Evolutionary conservation across 192 early-diverging fungal species (phyloP).

Genomic region (Umbelopsis ramanniana): DNA sequence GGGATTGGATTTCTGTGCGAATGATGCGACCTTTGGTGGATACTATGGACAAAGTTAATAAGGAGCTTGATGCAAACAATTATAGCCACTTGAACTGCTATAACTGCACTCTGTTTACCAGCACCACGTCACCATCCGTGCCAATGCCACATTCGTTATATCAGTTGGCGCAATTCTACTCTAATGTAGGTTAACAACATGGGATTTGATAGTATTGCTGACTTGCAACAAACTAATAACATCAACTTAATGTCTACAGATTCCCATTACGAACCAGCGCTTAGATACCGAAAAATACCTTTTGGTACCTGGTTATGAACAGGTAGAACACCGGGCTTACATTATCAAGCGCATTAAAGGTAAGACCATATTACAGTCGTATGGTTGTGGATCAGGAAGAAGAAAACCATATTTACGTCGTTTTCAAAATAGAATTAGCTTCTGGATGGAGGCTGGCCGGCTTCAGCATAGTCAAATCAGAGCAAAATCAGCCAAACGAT

Average conservation of each 20-base stretch:
- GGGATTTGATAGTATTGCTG: background rate
- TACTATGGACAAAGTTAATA: conserved; percentile 14
- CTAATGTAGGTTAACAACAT: background rate
- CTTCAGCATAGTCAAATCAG: conserved; percentile 23
- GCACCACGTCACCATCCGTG: conserved; percentile 4
- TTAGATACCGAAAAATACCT: conserved; percentile 20
- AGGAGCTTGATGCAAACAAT: conserved; percentile 14
- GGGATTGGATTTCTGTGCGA: conserved; percentile 21
- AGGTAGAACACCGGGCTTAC: conserved; percentile 12
- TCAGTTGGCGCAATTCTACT: conserved; percentile 12
- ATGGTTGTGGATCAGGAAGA: background rate
- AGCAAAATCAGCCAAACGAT: conserved; percentile 2
- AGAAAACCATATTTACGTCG: background rate
- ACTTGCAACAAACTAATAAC: too few relatives aligned
- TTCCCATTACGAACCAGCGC: conserved; percentile 18
- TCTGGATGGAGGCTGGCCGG: conserved; percentile 9
- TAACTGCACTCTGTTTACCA: conserved; percentile 14
- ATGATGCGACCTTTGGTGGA: conserved; percentile 10
- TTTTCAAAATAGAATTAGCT: background rate
- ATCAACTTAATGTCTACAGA: background rate
- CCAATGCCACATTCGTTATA: conserved; percentile 17
- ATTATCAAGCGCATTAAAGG: conserved; percentile 19
- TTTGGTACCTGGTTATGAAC: conserved; percentile 11
- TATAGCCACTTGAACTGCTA: conserved; percentile 20
- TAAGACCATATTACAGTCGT: background rate